A percentile compares a stretch with the other conserved stretches of the same genome.
Evolutionary conservation across 78 protist species (phyloP).

Genomic region (Dictyostelium firmibasis): DNA sequence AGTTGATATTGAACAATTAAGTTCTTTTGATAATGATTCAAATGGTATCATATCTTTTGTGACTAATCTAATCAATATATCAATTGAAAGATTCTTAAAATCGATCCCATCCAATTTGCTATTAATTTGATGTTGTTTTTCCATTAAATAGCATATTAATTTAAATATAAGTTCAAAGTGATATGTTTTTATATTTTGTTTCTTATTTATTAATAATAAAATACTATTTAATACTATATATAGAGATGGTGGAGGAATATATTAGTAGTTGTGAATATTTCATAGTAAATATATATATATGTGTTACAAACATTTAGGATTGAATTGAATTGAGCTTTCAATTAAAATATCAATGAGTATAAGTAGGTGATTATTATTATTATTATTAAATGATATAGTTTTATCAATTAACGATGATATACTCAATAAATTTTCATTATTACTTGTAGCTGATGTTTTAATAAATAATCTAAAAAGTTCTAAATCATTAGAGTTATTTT

Average conservation of each 20-base stretch:
- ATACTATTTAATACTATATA: background rate
- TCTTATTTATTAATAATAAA: background rate
- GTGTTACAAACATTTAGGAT: background rate
- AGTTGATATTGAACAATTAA: background rate
- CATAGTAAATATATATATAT: too few species aligned
- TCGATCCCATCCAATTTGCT: background rate
- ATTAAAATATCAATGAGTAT: background rate
- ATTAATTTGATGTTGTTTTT: background rate
- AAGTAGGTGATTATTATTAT: background rate
- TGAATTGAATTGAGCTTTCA: background rate
- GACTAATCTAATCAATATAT: background rate
- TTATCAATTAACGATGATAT: background rate
- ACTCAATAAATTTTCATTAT: background rate
- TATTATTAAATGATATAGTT: background rate
- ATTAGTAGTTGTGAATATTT: too few species aligned
- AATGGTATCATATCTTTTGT: background rate
- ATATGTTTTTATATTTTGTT: background rate
- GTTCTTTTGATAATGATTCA: background rate
- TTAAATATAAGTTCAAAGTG: background rate
- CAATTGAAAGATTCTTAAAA: background rate
- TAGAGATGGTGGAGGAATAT: too few species aligned
- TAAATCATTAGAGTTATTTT: background rate
- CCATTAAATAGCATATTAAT: background rate
- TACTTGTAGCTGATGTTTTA: background rate
- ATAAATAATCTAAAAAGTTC: background rate